phyloP scores from a whole-genome alignment of 805 yeast genomes.

The Starmerella floricola region DNA sequence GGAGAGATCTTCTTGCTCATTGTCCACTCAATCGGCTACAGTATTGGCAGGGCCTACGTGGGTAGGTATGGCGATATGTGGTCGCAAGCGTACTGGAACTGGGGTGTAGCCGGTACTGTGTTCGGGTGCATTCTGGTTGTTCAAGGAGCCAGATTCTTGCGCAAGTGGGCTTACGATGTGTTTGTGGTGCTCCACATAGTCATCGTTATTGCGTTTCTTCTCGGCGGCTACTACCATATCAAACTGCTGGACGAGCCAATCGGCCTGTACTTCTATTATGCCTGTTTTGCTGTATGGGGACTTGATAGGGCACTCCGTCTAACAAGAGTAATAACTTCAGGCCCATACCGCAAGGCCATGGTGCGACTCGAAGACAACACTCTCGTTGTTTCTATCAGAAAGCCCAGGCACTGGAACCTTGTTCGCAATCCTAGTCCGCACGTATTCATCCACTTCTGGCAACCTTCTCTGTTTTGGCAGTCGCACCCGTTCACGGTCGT shows the following conservation, averaged over 20 bases:
- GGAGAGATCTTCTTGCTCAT: constrained; percentile 20
- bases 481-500: constrained; percentile 57
- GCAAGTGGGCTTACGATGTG: constrained; percentile 44
- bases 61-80: constrained; percentile 12
- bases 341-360: constrained; percentile 3
- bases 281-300: constrained; percentile 55
- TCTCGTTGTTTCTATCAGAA: constrained; percentile 23
- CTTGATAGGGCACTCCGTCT: constrained; percentile 52
- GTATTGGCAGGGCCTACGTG: constrained; percentile 14
- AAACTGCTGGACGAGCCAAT: constrained; percentile 3
- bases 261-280: constrained; percentile 34
- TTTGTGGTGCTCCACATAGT: constrained; percentile 45
- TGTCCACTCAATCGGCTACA: constrained; percentile 23
- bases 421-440: constrained; percentile 40
- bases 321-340: constrained; percentile 32
- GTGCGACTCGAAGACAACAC: constrained; percentile 13
- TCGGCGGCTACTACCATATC: constrained; percentile 46
- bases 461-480: constrained; percentile 47
- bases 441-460: constrained; percentile 41
- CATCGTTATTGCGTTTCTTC: constrained; percentile 36
- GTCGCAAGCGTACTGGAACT: constrained; percentile 16
- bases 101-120: constrained; percentile 21
- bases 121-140: constrained; percentile 34
- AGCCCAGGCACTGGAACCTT: constrained; percentile 39
- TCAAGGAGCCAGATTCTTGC: constrained; percentile 40